Evolutionary conservation across 1,284 basidiomycete species (phyloP), one percentile per base, ranked within the genome.

Genomic region (Coniferiporia weirii): DNA sequence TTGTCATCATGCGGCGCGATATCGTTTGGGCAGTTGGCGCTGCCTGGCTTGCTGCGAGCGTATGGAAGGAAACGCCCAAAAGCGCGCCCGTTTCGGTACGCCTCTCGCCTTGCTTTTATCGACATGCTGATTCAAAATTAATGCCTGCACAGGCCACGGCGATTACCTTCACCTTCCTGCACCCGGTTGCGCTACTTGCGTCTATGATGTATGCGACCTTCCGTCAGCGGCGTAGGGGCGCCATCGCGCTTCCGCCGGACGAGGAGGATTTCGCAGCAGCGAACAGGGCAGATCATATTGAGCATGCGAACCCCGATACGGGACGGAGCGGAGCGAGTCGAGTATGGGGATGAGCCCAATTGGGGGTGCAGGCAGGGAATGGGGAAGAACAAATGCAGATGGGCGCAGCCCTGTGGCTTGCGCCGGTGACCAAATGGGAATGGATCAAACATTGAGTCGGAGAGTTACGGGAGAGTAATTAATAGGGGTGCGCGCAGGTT

Each of bases 21-120:
- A 72, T 90, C 56, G 83, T 89, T 0, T 89, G 85, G 85, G 82
- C 83, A 53, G 75, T 85, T 13, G 84, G 85, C 0, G 82, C 85
- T 0, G 83, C 81, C 0, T 90, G 87, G 88, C 77, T 88, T 22
- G 83, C 80, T 59, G 72, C 84, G 13, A 81, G 80, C 62, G 72
- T 89, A 2, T 89, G 84, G 84, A 70, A 71, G n/a, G 70, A 75
- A 8, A 68, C 74, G 32, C 84, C 83, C 0, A 88, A 88, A 63
- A 83, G 85, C 1, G 74, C 75, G 9, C 76, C 80, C 2, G 81
- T 89, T 19, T 80, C 80, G 63, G 87, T 89, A 65, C 40, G 84
- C 76, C 32, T 19, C 7, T 48, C 49, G 27, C 27, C 27, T 34
- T 40, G 5, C 15, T 20, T 17, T 35, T 61, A n/a, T 58, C 38